A percentile compares a stretch with the other conserved stretches of the same genome.
Conservation (phyloP, 2,329 filamentous ascomycete genomes). For the Sodiomyces alkalinus region DNA sequence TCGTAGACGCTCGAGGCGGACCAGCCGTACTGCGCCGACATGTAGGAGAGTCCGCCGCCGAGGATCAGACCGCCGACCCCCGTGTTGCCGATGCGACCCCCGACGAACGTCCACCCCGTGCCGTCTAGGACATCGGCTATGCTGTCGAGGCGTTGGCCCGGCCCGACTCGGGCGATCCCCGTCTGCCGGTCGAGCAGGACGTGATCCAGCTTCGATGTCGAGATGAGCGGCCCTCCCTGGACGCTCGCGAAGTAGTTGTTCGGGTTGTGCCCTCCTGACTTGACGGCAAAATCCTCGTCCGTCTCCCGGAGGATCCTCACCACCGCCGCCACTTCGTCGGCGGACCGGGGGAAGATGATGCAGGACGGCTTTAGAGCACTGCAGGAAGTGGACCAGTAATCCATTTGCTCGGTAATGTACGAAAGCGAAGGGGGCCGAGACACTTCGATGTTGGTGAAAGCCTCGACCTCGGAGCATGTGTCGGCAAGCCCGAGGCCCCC, state of each 20-base stretch:
- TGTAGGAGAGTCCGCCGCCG: constrained; percentile 12
- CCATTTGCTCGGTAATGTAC: constrained; percentile 21
- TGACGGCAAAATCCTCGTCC: constrained; percentile 35
- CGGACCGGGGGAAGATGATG: constrained; percentile 29
- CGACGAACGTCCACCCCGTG: constrained; percentile 15
- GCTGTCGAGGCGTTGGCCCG: constrained; percentile 27
- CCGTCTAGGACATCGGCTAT: constrained; percentile 23
- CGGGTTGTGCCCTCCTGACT: constrained; percentile 41
- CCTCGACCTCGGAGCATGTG: constrained; percentile 21
- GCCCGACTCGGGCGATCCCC: constrained; percentile 25
- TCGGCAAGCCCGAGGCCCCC: too few species aligned
- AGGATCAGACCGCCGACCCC: constrained; percentile 15
- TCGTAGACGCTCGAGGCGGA: constrained; percentile 22
- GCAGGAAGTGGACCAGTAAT: constrained; percentile 31
- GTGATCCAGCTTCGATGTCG: constrained; percentile 26
- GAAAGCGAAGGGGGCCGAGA: constrained; percentile 13
- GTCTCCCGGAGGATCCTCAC: constrained; percentile 31
- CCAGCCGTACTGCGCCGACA: constrained; percentile 15
- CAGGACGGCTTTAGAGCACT: constrained; percentile 27
- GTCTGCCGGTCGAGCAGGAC: constrained; percentile 21
- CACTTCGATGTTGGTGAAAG: background rate
- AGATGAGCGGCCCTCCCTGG: constrained; percentile 31
- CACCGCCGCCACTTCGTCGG: constrained; percentile 35
- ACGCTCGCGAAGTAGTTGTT: constrained; percentile 38
- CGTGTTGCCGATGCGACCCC: constrained; percentile 8